Percentiles rank a stretch among this genome's conserved stretches.
Evolutionary conservation across 108 stramenopile species (phyloP).

Genomic region (Chaetoceros tenuissimus): DNA sequence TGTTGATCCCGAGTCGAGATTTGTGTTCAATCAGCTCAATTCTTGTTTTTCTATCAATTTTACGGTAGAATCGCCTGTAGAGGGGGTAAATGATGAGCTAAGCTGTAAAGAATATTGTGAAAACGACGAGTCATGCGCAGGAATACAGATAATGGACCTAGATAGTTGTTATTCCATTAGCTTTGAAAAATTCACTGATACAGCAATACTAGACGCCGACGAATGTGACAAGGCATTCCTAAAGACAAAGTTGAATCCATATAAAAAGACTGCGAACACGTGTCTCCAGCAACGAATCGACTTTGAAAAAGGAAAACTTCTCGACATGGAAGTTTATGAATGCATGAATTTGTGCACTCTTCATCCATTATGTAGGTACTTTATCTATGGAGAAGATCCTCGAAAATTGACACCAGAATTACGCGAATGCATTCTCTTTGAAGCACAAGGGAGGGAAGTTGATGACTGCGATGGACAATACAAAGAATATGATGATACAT

Average conservation of each 20-base stretch:
- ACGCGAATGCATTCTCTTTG: background rate
- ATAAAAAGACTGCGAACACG: background rate
- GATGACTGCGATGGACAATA: background rate
- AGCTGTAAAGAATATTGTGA: background rate
- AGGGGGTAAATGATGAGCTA: background rate
- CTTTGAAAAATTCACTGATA: background rate
- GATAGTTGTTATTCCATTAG: background rate
- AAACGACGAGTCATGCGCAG: background rate
- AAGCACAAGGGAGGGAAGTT: background rate
- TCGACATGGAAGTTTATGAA: background rate
- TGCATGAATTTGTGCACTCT: background rate
- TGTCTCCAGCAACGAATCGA: background rate
- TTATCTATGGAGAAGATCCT: background rate
- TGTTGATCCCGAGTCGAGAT: background rate
- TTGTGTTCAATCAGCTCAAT: background rate
- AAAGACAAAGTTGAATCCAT: background rate
- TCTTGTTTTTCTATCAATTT: background rate
- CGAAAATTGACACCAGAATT: background rate
- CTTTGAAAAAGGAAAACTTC: background rate
- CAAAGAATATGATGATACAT: background rate
- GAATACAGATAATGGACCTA: background rate
- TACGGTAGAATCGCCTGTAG: background rate
- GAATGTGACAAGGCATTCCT: background rate
- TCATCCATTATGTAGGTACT: background rate
- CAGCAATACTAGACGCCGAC: background rate